Percentiles rank a stretch among this genome's conserved stretches.
These are phyloP conservation scores for Cephalotrichum gorgonifer DNA, from an alignment of 2,329 filamentous ascomycete species.

Conservation along the genomic window DNA sequence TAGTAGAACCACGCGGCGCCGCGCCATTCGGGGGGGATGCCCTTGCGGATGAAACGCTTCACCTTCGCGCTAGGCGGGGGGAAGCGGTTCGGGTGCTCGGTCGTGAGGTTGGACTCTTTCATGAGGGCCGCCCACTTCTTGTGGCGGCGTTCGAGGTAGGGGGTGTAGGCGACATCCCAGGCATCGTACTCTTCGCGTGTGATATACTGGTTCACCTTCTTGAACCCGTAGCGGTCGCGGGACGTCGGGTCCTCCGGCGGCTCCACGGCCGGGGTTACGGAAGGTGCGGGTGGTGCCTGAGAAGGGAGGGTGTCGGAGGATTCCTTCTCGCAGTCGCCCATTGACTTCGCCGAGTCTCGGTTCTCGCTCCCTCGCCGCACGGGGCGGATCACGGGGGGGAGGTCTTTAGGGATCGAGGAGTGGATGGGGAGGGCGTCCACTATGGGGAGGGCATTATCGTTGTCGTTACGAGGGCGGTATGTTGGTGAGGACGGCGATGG, in stretches of 20 bases:
- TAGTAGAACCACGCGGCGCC: conserved; percentile 98
- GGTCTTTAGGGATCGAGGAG: conserved; percentile 1
- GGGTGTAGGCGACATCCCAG: conserved; percentile 68
- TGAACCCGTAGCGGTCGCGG: conserved; percentile 85
- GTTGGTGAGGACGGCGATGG: too few relatives aligned
- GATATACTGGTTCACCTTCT: conserved; percentile 74
- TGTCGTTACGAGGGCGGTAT: too few relatives aligned
- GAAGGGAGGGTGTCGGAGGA: conserved; percentile 14
- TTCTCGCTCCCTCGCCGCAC: conserved; percentile 21
- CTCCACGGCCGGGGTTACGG: conserved; percentile 8
- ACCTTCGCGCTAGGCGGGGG: conserved; percentile 72
- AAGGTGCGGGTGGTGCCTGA: conserved; percentile 1
- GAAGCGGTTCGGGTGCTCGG: conserved; percentile 63
- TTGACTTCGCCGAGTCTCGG: conserved; percentile 41
- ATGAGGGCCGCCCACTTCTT: conserved; percentile 77
- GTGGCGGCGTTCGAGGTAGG: conserved; percentile 62
- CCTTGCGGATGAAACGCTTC: conserved; percentile 85
- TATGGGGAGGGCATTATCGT: conserved; percentile 10
- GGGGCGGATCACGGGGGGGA: neutral
- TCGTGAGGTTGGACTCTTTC: conserved; percentile 64
- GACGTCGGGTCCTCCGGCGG: conserved; percentile 31
- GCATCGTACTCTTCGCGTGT: conserved; percentile 66
- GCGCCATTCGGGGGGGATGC: conserved; percentile 86
- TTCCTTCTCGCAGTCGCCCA: conserved; percentile 22
- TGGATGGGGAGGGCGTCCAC: conserved; percentile 6